Evolutionary conservation across 257 asterid genomes (phyloP).

Genomic region (Scutellaria minor): DNA sequence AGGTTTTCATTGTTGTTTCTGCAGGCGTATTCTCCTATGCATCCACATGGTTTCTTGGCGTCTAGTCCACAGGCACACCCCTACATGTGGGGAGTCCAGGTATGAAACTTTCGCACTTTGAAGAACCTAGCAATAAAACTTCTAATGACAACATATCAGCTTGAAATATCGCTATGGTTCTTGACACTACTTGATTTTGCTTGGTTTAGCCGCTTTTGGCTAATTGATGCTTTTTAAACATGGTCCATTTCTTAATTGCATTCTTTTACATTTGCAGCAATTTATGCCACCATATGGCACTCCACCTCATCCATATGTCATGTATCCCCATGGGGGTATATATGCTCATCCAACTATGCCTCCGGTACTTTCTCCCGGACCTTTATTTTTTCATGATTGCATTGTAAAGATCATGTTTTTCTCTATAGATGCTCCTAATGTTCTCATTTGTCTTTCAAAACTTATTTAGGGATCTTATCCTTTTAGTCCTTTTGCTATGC

Average conservation of each 20-base stretch:
- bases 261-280: slow-evolving; percentile 62
- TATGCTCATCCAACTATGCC: slow-evolving; percentile 96
- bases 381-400: slow-evolving; percentile 17
- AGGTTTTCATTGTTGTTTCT: slow-evolving; percentile 33
- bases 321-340: slow-evolving; percentile 95
- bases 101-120: slow-evolving; percentile 29
- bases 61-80: slow-evolving; percentile 91
- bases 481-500: slow-evolving; percentile 87
- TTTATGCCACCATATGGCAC: slow-evolving; percentile 95
- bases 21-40: slow-evolving; percentile 88
- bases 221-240: slow-evolving; percentile 19
- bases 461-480: slow-evolving; percentile 79
- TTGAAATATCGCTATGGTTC: slow-evolving; percentile 9
- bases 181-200: slow-evolving; percentile 9
- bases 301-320: slow-evolving; percentile 94
- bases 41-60: slow-evolving; percentile 86
- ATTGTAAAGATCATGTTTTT: slow-evolving; percentile 10
- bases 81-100: slow-evolving; percentile 99
- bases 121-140: slow-evolving; percentile 5
- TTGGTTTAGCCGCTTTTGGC: slow-evolving; percentile 19
- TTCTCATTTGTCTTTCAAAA: slow-evolving; percentile 13
- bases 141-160: not conserved
- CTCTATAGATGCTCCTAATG: slow-evolving; percentile 30
- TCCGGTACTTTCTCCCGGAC: slow-evolving; percentile 57
- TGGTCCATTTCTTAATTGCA: slow-evolving; percentile 3